Evolutionary conservation across 2,329 filamentous ascomycete species (phyloP).

Genomic region (Trichoderma oligosporum): DNA sequence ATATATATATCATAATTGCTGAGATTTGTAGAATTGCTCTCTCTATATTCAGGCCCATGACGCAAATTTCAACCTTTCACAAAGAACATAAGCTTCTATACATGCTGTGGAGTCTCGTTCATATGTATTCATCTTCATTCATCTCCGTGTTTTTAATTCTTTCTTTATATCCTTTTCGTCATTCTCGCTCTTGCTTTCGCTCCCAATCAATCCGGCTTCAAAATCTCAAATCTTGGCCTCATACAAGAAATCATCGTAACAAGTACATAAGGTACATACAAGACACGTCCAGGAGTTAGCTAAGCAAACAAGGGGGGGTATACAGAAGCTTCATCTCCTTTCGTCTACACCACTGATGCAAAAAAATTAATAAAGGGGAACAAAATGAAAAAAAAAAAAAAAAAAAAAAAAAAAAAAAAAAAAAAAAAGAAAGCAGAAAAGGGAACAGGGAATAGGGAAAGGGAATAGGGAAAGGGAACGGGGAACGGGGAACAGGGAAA

Average conservation of each 20-base stretch:
- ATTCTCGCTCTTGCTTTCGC: background rate
- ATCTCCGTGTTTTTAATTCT: background rate
- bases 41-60: background rate
- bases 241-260: constrained; percentile 8
- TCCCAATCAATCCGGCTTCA: background rate
- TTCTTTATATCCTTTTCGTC: background rate
- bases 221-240: constrained; percentile 1
- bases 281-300: background rate
- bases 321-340: constrained; percentile 7
- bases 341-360: constrained; percentile 1
- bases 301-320: constrained; percentile 14
- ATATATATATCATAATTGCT: no score
- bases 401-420: background rate
- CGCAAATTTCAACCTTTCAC: background rate
- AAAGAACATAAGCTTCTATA: background rate
- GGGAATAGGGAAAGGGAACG: background rate
- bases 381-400: background rate
- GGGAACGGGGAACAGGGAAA: background rate
- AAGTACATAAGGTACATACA: background rate
- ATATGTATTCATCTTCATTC: background rate
- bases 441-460: background rate
- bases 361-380: background rate
- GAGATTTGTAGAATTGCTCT: no score
- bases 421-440: background rate
- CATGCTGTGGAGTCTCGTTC: background rate